phyloP scores from a whole-genome alignment of 2,329 filamentous ascomycete species.

The Thelonectria discophora region DNA sequence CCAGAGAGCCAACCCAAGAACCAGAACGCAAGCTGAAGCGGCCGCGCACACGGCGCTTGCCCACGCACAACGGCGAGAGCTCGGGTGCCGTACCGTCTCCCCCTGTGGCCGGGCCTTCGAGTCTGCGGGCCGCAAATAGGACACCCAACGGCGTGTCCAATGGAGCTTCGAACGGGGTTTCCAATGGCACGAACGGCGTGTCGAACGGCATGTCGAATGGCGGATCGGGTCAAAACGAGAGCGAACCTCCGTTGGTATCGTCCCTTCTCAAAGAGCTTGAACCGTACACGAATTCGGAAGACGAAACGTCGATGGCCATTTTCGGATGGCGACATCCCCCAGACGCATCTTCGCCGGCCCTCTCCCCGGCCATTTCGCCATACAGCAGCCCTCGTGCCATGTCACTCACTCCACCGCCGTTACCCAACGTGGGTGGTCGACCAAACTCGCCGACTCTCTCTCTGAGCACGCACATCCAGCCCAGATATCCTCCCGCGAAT shows the following conservation, averaged over 20 bases:
- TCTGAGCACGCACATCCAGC: slow-evolving; percentile 76
- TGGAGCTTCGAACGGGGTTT: background rate
- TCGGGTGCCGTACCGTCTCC: slow-evolving; percentile 53
- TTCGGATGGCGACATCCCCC: slow-evolving; percentile 44
- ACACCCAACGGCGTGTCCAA: background rate
- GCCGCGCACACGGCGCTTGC: slow-evolving; percentile 78
- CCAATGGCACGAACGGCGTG: slow-evolving; percentile 26
- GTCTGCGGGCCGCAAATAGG: slow-evolving; percentile 32
- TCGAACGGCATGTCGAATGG: too few species aligned
- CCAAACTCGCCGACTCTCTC: slow-evolving; percentile 72
- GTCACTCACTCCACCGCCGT: slow-evolving; percentile 75
- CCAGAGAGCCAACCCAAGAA: slow-evolving; percentile 72
- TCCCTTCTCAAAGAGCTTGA: slow-evolving; percentile 91
- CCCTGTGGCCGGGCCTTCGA: slow-evolving; percentile 44
- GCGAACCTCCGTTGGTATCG: slow-evolving; percentile 81
- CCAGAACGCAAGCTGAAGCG: slow-evolving; percentile 88
- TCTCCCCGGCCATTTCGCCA: slow-evolving; percentile 73
- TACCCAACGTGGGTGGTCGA: slow-evolving; percentile 60
- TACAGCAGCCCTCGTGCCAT: slow-evolving; percentile 73
- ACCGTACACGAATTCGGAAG: slow-evolving; percentile 65
- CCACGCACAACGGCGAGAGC: slow-evolving; percentile 56
- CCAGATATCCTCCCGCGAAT: slow-evolving; percentile 77
- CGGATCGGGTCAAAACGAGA: slow-evolving; percentile 43
- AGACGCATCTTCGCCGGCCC: slow-evolving; percentile 66
- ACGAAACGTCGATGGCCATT: slow-evolving; percentile 53